Conservation (phyloP, 257 asterid genomes). For the Gardenia jasminoides region DNA sequence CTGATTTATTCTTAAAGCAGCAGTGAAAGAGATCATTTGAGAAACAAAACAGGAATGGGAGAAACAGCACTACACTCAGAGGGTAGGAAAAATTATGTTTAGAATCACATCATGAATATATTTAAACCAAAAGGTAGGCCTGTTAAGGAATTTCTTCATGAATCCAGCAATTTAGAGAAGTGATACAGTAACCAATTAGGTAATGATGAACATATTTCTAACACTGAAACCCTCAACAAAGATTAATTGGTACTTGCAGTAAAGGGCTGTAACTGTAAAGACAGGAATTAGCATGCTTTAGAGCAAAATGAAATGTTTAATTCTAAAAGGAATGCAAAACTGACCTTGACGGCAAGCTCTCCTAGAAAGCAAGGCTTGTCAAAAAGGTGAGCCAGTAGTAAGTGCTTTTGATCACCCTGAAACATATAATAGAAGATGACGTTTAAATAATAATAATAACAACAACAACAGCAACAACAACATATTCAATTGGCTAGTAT, state of each 20-base stretch:
- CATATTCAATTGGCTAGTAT: background rate
- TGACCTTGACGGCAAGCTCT: constrained; percentile 74
- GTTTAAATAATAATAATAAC: background rate
- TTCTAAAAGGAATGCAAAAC: constrained; percentile 1
- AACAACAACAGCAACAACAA: background rate
- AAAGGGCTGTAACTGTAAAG: background rate
- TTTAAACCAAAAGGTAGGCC: background rate
- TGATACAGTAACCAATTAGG: background rate
- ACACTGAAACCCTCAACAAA: background rate
- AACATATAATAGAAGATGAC: constrained; percentile 10
- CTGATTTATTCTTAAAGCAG: background rate
- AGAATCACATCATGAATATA: background rate
- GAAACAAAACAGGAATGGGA: background rate
- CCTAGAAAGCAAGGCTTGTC: constrained; percentile 97
- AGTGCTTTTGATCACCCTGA: constrained; percentile 84
- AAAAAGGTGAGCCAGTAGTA: constrained; percentile 76
- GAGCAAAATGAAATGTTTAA: background rate
- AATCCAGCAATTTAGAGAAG: background rate
- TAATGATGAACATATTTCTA: background rate
- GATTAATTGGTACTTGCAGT: background rate
- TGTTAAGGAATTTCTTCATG: background rate
- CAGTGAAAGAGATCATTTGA: background rate
- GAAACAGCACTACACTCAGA: background rate
- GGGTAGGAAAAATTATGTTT: background rate
- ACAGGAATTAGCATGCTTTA: background rate